Evolutionary conservation across 129 eudicot species (phyloP).

Genomic region (Kitagawia praeruptora): DNA sequence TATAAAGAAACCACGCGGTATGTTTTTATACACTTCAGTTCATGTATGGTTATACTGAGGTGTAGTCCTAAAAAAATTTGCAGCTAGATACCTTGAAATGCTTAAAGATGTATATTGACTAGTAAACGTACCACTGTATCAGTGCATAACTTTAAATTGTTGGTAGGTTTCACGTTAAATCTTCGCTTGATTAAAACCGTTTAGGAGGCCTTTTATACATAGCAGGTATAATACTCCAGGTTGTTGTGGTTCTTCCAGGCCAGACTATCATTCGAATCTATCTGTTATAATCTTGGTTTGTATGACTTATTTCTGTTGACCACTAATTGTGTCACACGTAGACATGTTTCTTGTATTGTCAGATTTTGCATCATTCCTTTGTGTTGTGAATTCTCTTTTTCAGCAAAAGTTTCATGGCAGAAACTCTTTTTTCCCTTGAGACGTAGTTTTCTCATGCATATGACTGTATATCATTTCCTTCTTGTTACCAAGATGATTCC

Average conservation of each 20-base stretch:
- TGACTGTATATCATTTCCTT: not conserved
- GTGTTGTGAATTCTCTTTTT: not conserved
- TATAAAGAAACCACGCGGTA: not conserved
- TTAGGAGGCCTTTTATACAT: not conserved
- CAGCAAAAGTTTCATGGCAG: not conserved
- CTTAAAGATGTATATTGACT: not conserved
- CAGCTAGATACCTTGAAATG: not conserved
- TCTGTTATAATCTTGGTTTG: not conserved
- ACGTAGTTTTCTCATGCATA: not conserved
- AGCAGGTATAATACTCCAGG: not conserved
- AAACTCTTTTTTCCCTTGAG: not conserved
- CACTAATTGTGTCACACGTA: not conserved
- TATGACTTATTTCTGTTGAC: not conserved
- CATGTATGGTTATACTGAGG: not conserved
- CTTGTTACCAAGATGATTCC: slow-evolving; percentile 2
- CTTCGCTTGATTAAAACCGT: not conserved
- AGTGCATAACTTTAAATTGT: not conserved
- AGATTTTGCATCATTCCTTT: not conserved
- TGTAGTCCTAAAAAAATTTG: not conserved
- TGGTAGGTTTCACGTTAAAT: not conserved
- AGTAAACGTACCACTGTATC: not conserved
- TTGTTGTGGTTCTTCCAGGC: not conserved
- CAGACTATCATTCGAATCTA: not conserved
- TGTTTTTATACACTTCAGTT: not conserved
- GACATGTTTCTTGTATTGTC: not conserved